Evolutionary conservation across 1,284 basidiomycete genomes (phyloP), one percentile per base, ranked within the genome.

Genomic region (Cryptococcus sp.): DNA sequence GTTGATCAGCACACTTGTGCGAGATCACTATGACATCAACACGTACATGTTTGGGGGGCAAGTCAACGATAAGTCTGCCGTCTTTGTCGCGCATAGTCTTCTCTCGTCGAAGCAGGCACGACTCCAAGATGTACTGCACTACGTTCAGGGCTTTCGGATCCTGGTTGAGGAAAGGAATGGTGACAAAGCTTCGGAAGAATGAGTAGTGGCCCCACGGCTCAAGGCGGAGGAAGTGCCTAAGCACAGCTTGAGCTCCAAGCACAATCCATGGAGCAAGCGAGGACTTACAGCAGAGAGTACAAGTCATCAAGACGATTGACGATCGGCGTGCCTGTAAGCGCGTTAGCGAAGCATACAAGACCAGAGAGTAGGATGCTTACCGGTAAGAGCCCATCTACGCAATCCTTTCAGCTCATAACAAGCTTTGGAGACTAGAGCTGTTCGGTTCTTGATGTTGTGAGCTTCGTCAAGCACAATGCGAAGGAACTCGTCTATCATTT

Each of bases 221-320:
- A 68, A 93, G 90, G 52, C 86, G 83, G 16, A 98, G 82, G 81
- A 95, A 98, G 79, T 89, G 91, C 22, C 90, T 92, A 45, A 65
- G 5, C 30, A 38, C 13, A 43, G 11, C 11, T 19, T 38, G 6
- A 52, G 65, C 49, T 65, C 55, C 43, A 20, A 46, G 19, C 30
- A 41, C 47, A 19, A 52, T 8, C 10, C 15, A 25, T 6, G 11
- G 17, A 16, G 15, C 38, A 2, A 8, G 11, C 3, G 1, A 38
- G 20, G 10, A 73, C 87, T 68, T 59, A 90, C 88, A 96, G 78
- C 2, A 96, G 81, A 0, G 91, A 93, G 69, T 90, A 94, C 7
- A 99, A 81, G 71, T 98, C 94, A 62, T 97, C 95, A 5, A 98
- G 82, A 50, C 88, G 86, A 73, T 99, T 99, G 59, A 98, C 92